These are phyloP conservation scores for Letharia columbiana DNA, from an alignment of 495 filamentous ascomycete species.

Conservation along the genomic window DNA sequence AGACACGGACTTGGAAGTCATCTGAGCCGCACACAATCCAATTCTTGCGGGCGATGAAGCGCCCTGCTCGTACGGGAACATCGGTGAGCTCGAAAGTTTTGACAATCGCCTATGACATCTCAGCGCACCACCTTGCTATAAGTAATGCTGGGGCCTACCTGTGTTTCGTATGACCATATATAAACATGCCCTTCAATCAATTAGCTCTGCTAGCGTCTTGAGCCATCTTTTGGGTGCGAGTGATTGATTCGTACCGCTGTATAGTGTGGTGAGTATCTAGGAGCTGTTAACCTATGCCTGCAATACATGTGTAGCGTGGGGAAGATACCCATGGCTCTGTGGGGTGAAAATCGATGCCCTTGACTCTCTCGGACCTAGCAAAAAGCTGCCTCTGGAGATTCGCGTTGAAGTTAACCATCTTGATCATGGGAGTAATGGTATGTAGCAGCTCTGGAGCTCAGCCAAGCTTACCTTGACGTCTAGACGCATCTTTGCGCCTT, in stretches of 20 bases:
- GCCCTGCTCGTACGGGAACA: conserved; percentile 93
- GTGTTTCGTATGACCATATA: conserved; percentile 98
- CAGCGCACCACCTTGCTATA: background rate
- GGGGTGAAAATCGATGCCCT: conserved; percentile 95
- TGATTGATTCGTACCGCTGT: conserved; percentile 61
- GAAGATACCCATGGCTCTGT: conserved; percentile 74
- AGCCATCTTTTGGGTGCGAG: background rate
- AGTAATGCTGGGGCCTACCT: conserved; percentile 39
- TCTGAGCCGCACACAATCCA: conserved; percentile 99
- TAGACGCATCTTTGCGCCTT: conserved; percentile 64
- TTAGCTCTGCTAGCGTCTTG: conserved; percentile 39
- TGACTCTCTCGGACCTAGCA: conserved; percentile 82
- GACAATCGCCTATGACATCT: conserved; percentile 60
- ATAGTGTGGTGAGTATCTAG: conserved; percentile 85
- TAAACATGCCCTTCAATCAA: conserved; percentile 60
- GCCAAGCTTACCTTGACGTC: conserved; percentile 74
- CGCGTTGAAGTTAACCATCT: conserved; percentile 29
- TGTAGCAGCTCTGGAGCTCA: background rate
- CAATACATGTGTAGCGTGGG: background rate
- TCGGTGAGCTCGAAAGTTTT: conserved; percentile 99
- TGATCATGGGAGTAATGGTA: background rate
- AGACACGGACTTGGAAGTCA: conserved; percentile 92
- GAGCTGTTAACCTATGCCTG: conserved; percentile 26
- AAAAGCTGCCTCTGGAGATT: conserved; percentile 63
- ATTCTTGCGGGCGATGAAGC: conserved; percentile 96